Conservation (phyloP, 441 rosid genomes). For the Populus hybrid region DNA sequence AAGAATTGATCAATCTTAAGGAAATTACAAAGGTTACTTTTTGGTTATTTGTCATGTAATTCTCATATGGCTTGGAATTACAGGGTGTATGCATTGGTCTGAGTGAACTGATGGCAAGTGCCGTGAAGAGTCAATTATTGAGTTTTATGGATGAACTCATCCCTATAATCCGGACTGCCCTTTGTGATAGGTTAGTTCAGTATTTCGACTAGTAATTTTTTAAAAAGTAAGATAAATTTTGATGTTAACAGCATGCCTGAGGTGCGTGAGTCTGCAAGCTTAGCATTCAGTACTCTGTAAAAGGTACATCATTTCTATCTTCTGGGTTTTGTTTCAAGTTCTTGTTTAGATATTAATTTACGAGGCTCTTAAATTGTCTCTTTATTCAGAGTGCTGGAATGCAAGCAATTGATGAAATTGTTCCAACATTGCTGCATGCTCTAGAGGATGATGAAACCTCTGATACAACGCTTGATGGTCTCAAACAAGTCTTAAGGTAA, state of each 20-base stretch:
- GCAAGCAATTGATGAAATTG: too few relatives aligned
- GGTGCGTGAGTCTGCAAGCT: slow-evolving; percentile 99
- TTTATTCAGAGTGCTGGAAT: too few relatives aligned
- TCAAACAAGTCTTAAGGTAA: too few relatives aligned
- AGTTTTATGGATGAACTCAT: slow-evolving; percentile 97
- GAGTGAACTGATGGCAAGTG: slow-evolving; percentile 99
- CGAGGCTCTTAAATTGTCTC: neutral
- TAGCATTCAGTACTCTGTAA: too few relatives aligned
- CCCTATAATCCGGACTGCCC: slow-evolving; percentile 93
- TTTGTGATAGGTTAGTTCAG: slow-evolving; percentile 75
- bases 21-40: neutral
- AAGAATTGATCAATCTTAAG: neutral
- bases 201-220: slow-evolving; percentile 18
- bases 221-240: neutral
- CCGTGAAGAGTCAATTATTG: slow-evolving; percentile 90
- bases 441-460: too few relatives aligned
- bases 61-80: slow-evolving; percentile 24
- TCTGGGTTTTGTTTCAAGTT: too few relatives aligned
- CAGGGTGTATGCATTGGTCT: slow-evolving; percentile 99
- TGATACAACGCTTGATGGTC: too few relatives aligned
- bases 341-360: neutral
- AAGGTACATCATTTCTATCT: too few relatives aligned
- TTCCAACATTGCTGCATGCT: too few relatives aligned
- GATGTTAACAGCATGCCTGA: slow-evolving; percentile 56
- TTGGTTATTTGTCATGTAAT: neutral